phyloP scores from a whole-genome alignment of 129 eudicot species.

The Lonicera japonica region DNA sequence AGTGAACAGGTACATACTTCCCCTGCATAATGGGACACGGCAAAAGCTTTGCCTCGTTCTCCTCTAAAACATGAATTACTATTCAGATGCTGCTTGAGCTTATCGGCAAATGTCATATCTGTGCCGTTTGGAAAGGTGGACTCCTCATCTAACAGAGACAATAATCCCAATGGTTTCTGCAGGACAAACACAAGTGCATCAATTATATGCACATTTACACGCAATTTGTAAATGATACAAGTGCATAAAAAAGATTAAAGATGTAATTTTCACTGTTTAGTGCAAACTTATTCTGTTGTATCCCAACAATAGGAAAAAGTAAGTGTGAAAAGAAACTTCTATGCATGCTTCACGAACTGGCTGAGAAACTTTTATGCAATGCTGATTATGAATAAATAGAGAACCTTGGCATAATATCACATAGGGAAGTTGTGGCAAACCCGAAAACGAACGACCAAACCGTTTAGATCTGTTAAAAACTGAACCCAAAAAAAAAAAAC shows the following conservation, averaged over 20 bases:
- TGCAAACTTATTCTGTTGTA: neutral
- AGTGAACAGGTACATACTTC: constrained; percentile 46
- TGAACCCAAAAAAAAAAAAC: no score
- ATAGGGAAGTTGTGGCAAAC: no score
- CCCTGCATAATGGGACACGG: constrained; percentile 93
- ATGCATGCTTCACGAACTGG: neutral
- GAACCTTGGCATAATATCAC: neutral
- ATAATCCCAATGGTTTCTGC: constrained; percentile 93
- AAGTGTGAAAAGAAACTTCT: neutral
- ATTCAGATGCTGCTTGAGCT: constrained; percentile 76
- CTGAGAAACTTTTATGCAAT: neutral
- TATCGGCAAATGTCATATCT: constrained; percentile 75
- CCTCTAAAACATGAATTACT: constrained; percentile 75
- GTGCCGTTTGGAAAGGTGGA: constrained; percentile 95
- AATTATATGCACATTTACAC: neutral
- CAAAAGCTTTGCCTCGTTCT: constrained; percentile 80
- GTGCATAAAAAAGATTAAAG: neutral
- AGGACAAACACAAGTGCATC: constrained; percentile 11
- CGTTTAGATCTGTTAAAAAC: no score
- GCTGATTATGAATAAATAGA: neutral
- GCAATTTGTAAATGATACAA: neutral
- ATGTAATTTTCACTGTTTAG: neutral
- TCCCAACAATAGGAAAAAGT: neutral
- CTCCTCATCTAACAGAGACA: constrained; percentile 88
- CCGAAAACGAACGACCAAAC: no score